phyloP scores from a whole-genome alignment of 129 eudicot genomes.

The Daucus carota region DNA sequence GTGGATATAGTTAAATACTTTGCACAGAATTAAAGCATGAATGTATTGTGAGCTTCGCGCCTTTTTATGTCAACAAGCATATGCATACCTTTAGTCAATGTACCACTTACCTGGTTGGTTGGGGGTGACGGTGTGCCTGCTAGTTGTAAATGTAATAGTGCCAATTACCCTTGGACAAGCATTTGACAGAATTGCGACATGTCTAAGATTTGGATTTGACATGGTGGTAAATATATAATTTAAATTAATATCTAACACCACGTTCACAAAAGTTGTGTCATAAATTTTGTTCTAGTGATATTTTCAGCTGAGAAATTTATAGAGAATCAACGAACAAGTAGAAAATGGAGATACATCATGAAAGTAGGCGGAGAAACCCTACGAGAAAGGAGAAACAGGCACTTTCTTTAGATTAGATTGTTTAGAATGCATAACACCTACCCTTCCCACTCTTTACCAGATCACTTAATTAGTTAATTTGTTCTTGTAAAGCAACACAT shows the following conservation, averaged over 20 bases:
- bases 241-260: background rate
- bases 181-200: background rate
- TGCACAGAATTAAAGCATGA: background rate
- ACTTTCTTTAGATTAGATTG: too few species aligned
- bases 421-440: background rate
- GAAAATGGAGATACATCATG: too few species aligned
- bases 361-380: too few species aligned
- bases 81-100: background rate
- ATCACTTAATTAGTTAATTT: background rate
- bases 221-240: background rate
- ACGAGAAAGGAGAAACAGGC: too few species aligned
- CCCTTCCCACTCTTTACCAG: background rate
- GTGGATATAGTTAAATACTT: background rate
- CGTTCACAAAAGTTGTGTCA: background rate
- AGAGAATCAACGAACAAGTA: too few species aligned
- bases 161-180: background rate
- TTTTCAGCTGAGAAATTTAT: too few species aligned
- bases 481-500: background rate
- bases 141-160: background rate
- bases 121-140: background rate
- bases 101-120: background rate
- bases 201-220: background rate
- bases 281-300: too few species aligned
- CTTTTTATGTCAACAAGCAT: background rate
- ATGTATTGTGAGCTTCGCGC: background rate